These are phyloP conservation scores for Lineolata rhizophorae DNA, from an alignment of 495 filamentous ascomycete genomes.

Conservation along the genomic window DNA sequence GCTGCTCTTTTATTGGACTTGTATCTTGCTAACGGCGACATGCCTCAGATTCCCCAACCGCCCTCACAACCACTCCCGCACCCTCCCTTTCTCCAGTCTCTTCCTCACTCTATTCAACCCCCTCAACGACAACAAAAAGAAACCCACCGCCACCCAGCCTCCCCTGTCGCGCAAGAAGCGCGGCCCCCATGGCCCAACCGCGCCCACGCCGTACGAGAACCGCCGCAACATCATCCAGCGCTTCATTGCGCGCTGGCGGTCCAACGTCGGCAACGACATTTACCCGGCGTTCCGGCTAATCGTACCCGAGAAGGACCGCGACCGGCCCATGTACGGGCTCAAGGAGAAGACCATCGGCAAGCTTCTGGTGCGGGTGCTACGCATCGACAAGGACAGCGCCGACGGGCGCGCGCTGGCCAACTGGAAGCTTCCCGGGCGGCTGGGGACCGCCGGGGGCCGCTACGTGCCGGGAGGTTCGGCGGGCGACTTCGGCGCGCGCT, in stretches of 20 bases:
- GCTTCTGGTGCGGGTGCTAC: conserved; percentile 72
- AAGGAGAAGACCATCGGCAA: conserved; percentile 86
- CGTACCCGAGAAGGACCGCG: conserved; percentile 80
- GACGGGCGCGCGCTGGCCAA: conserved; percentile 72
- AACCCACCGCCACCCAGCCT: conserved; percentile 29
- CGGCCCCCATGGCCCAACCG: conserved; percentile 33
- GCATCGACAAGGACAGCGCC: conserved; percentile 77
- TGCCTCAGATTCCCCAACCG: conserved; percentile 53
- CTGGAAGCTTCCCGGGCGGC: conserved; percentile 71
- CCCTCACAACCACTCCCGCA: conserved; percentile 56
- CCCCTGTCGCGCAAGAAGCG: conserved; percentile 24
- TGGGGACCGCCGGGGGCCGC: conserved; percentile 24
- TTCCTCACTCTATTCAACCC: conserved; percentile 67
- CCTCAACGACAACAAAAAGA: conserved; percentile 63
- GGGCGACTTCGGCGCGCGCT: conserved; percentile 80
- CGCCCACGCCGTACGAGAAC: conserved; percentile 56
- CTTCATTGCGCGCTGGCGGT: conserved; percentile 76
- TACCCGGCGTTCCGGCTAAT: conserved; percentile 87
- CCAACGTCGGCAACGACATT: conserved; percentile 74
- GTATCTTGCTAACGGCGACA: not conserved
- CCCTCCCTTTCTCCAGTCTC: conserved; percentile 66
- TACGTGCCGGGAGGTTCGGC: conserved; percentile 38
- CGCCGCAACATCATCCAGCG: conserved; percentile 69
- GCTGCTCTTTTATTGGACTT: conserved; percentile 1
- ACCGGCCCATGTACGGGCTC: conserved; percentile 81